phyloP scores from a whole-genome alignment of 2,329 filamentous ascomycete species.

The Paecilomyces sp. region DNA sequence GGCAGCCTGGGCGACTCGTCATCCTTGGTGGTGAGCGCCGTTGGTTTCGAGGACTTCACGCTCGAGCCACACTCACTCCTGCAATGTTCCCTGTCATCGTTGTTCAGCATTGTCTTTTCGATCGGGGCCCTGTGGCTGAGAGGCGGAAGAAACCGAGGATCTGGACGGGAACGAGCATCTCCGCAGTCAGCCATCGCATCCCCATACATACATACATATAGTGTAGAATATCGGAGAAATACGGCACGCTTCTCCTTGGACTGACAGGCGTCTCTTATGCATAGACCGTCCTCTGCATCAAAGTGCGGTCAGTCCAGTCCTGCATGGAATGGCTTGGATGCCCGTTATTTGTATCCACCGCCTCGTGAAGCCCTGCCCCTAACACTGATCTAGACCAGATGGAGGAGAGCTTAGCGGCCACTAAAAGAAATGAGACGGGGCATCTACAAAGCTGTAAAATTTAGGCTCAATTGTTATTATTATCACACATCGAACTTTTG shows the following conservation, averaged over 20 bases:
- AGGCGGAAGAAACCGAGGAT: background rate
- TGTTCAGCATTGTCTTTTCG: background rate
- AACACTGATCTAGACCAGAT: background rate
- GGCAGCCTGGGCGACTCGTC: background rate
- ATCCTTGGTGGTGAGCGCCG: background rate
- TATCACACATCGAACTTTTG: background rate
- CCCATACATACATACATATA: no score
- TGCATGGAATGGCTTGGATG: background rate
- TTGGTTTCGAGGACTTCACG: background rate
- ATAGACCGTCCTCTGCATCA: background rate
- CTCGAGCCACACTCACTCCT: background rate
- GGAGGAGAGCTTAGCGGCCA: background rate
- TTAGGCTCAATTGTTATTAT: background rate
- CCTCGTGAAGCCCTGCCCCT: background rate
- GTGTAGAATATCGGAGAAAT: no score
- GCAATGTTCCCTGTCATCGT: background rate
- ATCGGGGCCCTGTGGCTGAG: background rate
- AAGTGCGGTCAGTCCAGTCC: background rate
- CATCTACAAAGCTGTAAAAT: background rate
- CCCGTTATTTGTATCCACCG: background rate
- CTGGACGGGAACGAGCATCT: background rate
- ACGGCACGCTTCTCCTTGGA: background rate
- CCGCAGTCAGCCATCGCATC: background rate
- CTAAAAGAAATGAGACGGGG: background rate
- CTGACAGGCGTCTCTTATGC: background rate